These are phyloP conservation scores for Conidiobolus incongruus DNA, from an alignment of 371 early-diverging fungal genomes.

Conservation along the genomic window DNA sequence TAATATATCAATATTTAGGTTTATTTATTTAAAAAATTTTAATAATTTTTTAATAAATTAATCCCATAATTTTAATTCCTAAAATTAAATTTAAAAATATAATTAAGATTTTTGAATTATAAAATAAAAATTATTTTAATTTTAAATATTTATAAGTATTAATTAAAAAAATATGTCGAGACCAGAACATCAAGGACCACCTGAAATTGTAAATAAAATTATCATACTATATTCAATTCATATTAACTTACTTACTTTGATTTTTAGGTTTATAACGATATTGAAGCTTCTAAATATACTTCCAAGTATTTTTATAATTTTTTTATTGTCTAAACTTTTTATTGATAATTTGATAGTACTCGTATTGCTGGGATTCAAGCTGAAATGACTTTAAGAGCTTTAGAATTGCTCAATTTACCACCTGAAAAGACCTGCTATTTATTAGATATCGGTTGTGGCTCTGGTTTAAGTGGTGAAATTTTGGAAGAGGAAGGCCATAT, in stretches of 20 bases:
- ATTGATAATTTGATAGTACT: slow-evolving; percentile 23
- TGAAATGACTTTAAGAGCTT: slow-evolving; percentile 76
- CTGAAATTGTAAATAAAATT: slow-evolving; percentile 56
- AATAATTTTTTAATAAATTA: too few relatives aligned
- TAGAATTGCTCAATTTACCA: slow-evolving; percentile 73
- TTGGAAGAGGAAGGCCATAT: slow-evolving; percentile 80
- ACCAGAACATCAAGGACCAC: slow-evolving; percentile 90
- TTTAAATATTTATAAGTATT: too few relatives aligned
- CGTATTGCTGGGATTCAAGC: slow-evolving; percentile 83
- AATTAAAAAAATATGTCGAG: slow-evolving; percentile 63
- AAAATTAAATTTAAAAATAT: too few relatives aligned
- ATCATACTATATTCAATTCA: neutral
- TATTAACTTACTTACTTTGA: too few relatives aligned
- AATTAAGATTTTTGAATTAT: too few relatives aligned
- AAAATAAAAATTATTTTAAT: too few relatives aligned
- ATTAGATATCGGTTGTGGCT: slow-evolving; percentile 96
- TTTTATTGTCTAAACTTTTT: neutral
- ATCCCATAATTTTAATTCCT: too few relatives aligned
- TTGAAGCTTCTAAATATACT: slow-evolving; percentile 87
- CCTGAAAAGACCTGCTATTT: slow-evolving; percentile 48
- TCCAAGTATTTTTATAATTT: slow-evolving; percentile 32
- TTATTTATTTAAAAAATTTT: too few relatives aligned
- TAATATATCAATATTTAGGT: too few relatives aligned
- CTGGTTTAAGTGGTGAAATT: slow-evolving; percentile 87
- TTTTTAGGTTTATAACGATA: slow-evolving; percentile 56